Percentiles rank a stretch among this genome's conserved stretches.
Evolutionary conservation across 345 rosid species (phyloP).

Genomic region (Hibiscus tridactylites): DNA sequence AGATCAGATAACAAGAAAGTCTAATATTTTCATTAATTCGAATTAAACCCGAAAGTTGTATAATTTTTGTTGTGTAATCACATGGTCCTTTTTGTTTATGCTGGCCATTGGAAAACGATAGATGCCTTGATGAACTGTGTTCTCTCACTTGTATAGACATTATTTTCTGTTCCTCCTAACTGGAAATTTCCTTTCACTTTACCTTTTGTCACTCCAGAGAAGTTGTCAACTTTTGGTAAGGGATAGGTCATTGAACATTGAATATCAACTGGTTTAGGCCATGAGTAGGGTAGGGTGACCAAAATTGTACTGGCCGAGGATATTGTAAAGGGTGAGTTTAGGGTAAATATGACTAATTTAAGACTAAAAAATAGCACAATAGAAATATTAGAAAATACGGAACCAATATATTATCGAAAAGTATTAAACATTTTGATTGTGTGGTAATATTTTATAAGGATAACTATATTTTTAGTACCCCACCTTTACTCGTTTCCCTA

Average conservation of each 20-base stretch:
- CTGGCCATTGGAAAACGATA: slow-evolving; percentile 5
- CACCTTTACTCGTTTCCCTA: too few species aligned
- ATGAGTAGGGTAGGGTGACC: not conserved
- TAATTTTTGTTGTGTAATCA: not conserved
- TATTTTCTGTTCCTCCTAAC: not conserved
- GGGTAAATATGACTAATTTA: too few species aligned
- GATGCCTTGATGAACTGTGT: slow-evolving; percentile 8
- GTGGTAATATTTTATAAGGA: too few species aligned
- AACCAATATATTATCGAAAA: too few species aligned
- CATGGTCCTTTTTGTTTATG: not conserved
- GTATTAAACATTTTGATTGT: too few species aligned
- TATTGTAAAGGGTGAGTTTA: too few species aligned
- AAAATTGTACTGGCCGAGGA: not conserved
- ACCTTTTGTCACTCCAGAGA: not conserved
- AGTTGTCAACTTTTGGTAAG: not conserved
- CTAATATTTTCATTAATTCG: slow-evolving; percentile 7
- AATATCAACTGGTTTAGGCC: not conserved
- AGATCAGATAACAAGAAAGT: slow-evolving; percentile 37
- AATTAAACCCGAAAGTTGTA: slow-evolving; percentile 8
- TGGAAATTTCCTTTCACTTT: not conserved
- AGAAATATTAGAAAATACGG: too few species aligned
- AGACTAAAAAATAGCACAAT: too few species aligned
- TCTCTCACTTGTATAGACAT: not conserved
- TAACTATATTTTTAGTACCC: too few species aligned
- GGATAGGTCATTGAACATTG: not conserved